Percentiles rank a stretch among this genome's conserved stretches.
phyloP scores from a whole-genome alignment of 2,329 filamentous ascomycete genomes.

The Fusarium keratoplasticum region DNA sequence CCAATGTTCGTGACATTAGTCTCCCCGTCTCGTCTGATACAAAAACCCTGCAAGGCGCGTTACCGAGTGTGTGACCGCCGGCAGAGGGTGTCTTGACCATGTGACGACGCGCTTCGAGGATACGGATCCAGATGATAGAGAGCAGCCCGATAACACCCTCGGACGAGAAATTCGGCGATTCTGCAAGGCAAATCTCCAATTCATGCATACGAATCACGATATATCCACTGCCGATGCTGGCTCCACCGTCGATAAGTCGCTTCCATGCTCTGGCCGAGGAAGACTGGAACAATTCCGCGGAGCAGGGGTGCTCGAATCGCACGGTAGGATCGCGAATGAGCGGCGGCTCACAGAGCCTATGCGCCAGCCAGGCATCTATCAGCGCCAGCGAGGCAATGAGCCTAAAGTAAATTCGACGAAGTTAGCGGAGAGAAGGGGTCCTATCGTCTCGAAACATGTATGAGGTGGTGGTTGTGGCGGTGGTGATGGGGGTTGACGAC shows the following conservation, averaged over 20 bases:
- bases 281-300: background rate
- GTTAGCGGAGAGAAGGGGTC: background rate
- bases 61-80: background rate
- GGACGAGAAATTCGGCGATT: background rate
- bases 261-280: background rate
- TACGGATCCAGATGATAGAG: background rate
- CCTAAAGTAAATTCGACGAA: background rate
- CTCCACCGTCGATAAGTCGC: background rate
- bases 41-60: background rate
- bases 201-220: background rate
- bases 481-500: background rate
- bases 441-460: background rate
- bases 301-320: background rate
- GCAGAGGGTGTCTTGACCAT: background rate
- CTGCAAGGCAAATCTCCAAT: background rate
- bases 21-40: background rate
- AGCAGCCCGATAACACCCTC: background rate
- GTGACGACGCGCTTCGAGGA: background rate
- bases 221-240: background rate
- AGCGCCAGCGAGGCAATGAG: background rate
- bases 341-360: background rate
- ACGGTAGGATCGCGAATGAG: background rate
- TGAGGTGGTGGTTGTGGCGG: background rate
- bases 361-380: background rate
- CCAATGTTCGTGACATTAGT: background rate